Evolutionary conservation across 208 protist genomes (phyloP), one percentile per base, ranked within the genome.

Genomic region (Crithidia fasciculata): DNA sequence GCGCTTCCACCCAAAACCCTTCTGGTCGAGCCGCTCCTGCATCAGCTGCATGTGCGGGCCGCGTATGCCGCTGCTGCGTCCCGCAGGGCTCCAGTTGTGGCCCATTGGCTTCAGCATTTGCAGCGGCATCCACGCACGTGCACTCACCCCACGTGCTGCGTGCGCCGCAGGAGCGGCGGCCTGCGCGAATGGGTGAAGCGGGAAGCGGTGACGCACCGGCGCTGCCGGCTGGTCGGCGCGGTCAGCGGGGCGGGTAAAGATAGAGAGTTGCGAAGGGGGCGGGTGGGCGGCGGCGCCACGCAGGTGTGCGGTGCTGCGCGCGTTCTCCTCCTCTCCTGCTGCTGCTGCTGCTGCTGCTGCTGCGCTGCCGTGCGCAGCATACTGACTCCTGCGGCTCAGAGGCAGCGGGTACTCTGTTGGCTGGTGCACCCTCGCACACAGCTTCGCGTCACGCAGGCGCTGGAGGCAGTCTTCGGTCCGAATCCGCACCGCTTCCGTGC

Each of bases 1-100:
- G 16, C 83, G 79, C 68, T 96, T 96, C 88, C 89, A 96, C 3
- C 91, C 91, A 74, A 96, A 94, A 37, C 91, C 91, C 71, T 93
- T 93, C 50, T 85, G 82, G 74, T 96, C 88, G 15, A 96, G 69
- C 16, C 91, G 85, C 64, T 96, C 89, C 68, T 96, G 91, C 78
- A 87, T 81, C n/a, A 96, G 82, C 56, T 91, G 84, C 83, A 85
- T 87, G 64, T 81, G 66, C 50, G 85, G 89, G 4, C 86, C 84
- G 19, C 89, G 87, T 13, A 80, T 70, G 6, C 91, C 91, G 45
- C 76, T 84, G 79, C 87, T 88, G 10, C 91, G 87, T 41, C 84
- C 78, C 4, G 85, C 76, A 9, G 82, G 73, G 13, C 74, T 82
- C 80, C 80, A 93, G 72, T 60, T 86, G 71, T 86, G 75, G 8